Percentiles rank a stretch among this genome's conserved stretches.
Evolutionary conservation across 208 protist species (phyloP).

Genomic region (Crithidia mellificae): DNA sequence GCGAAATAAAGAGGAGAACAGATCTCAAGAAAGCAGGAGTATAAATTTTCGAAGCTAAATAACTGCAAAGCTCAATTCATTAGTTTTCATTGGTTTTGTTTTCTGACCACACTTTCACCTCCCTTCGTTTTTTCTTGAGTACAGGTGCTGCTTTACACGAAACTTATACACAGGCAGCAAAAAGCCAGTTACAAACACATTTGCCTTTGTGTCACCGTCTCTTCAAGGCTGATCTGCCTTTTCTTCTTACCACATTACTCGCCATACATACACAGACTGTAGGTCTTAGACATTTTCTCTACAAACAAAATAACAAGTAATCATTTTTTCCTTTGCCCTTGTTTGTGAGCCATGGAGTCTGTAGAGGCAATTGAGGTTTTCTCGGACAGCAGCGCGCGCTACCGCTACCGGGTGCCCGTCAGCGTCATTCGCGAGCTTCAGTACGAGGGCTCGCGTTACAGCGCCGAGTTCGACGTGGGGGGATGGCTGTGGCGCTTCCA

Average conservation of each 20-base stretch:
- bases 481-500: conserved; percentile 84
- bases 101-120: background rate
- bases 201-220: no score
- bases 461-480: conserved; percentile 77
- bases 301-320: no score
- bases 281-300: no score
- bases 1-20: no score
- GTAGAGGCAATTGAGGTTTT: conserved; percentile 72
- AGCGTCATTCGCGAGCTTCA: conserved; percentile 63
- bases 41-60: no score
- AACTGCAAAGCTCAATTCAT: no score
- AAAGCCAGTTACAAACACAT: no score
- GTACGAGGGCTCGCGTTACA: conserved; percentile 72
- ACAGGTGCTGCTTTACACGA: background rate
- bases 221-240: no score
- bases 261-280: no score
- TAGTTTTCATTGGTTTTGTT: background rate
- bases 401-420: conserved; percentile 81
- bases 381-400: conserved; percentile 62
- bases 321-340: background rate
- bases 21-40: no score
- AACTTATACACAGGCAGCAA: background rate
- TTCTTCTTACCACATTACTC: no score
- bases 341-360: conserved; percentile 45
- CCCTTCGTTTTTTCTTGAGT: no score